Conservation (phyloP, 345 rosid species). For the Clausena lansium region DNA sequence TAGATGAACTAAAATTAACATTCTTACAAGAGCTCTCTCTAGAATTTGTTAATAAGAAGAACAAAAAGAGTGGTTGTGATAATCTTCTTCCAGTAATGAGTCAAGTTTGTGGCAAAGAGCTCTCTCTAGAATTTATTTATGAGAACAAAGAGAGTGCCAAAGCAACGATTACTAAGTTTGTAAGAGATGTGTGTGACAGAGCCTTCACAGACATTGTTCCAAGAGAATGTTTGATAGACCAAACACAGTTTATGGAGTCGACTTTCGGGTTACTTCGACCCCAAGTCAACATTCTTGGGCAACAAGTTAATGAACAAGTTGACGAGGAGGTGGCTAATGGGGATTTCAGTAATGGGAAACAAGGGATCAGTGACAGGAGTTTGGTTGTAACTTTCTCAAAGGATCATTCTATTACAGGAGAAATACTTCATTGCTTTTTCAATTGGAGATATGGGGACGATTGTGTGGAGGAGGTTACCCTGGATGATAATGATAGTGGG, state of each 20-base stretch:
- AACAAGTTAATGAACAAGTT: neutral
- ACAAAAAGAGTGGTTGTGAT: neutral
- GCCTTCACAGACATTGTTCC: neutral
- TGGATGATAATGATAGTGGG: neutral
- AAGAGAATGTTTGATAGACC: too few relatives aligned
- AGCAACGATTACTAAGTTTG: neutral
- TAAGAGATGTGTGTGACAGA: neutral
- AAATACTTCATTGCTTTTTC: constrained; percentile 10
- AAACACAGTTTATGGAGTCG: neutral
- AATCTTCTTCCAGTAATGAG: neutral
- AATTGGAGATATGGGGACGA: constrained; percentile 14
- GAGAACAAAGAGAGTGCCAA: neutral
- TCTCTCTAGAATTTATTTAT: neutral
- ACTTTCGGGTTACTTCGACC: neutral
- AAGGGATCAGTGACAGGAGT: neutral
- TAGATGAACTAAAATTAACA: neutral
- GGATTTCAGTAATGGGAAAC: neutral
- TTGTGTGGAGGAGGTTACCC: constrained; percentile 14
- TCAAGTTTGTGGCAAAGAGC: neutral
- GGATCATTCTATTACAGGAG: constrained; percentile 20
- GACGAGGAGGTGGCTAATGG: too few relatives aligned
- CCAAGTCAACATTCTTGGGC: neutral
- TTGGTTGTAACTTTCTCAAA: constrained; percentile 32
- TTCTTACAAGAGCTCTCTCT: neutral
- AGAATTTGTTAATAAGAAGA: too few relatives aligned